Evolutionary conservation across 2,329 filamentous ascomycete species (phyloP), one percentile per base, ranked within the genome.

Genomic region (Coniochaeta sp.): DNA sequence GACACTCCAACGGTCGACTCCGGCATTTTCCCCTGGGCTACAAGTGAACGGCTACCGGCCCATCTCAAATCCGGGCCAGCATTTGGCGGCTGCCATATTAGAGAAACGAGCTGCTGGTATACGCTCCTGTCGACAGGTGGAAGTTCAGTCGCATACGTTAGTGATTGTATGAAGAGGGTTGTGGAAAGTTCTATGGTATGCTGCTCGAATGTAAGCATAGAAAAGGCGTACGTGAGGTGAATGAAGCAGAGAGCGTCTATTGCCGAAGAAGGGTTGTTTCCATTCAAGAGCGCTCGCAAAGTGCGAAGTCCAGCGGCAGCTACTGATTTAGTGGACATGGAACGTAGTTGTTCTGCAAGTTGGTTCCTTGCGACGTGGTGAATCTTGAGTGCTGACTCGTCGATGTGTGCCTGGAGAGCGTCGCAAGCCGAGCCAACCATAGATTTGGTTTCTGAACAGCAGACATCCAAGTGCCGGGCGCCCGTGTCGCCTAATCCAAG

Each of bases 161-260:
- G 65, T 8, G 78, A 76, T 65, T 82, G 81, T 1, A 68, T 65
- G 63, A 81, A 84, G 8, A 84, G 69, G 17, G 73, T 68, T 17
- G 67, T 70, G 26, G 72, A 75, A 57, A 72, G 73, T 8, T 61
- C 61, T 12, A 66, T 57, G 6, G 76, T 69, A 33, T 76, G 73
- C 58, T 76, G 72, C 64, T 76, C 77, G 59, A 80, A 74, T 6
- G 80, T 66, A 16, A 80, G 72, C 11, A 81, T 64, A 4, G 77
- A 81, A 40, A 83, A 73, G 14, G 80, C 77, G 63, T 82, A 83
- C 26, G 79, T 71, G 22, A 84, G 63, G 60, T 84, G 81, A 34
- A 82, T 67, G 62, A 84, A 79, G 66, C 80, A 83, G 1, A 84
- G 65, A 2, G 76, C 73, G 31, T 80, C 73, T 31, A 79, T 64